Base-by-base conservation (phyloP, 1,284 basidiomycete species). In the Ganoderma resinaceum region DNA sequence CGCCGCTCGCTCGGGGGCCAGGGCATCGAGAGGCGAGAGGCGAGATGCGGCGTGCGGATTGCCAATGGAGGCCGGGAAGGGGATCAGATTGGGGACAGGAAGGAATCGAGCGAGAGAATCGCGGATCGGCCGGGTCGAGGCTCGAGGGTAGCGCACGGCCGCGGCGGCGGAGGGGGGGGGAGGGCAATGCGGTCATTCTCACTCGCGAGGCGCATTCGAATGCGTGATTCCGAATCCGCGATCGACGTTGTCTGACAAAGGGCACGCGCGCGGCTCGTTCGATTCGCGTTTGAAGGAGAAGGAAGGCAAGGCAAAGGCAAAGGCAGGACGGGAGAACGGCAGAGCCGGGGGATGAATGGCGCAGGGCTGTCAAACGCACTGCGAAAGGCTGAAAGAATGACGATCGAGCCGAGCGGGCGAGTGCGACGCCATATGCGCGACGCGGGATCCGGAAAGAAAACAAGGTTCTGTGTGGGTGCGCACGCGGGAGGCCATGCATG, bases 271-370 rank as follows among this genome's bases (percentile, higher is more conserved):
- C 18, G 42, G 16, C 20, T n/a, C 20, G 23, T 16, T 8, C 29
- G 3, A 5, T 55, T 31, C 52, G 52, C 31, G 52, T 55, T 55
- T 55, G 52, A 55, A 55, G 52, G 52, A 37, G 63, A 46, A 46
- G n/a, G 43, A 23, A 46, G 43, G 43, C 20, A 46, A 46, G 43
- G 43, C 43, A 9, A 18, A 20, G 42, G 42, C 37, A 12, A 40
- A 40, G 23, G 20, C 18, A n/a, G 26, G 20, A 20, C 52, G 63
- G 63, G 52, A 37, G 52, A 29, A 38, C n/a, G 42, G 26, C 23
- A 42, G 53, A 57, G 52, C n/a, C 33, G 62, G 33, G 31, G 33
- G 49, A 23, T 26, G 43, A 55, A 42, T 37, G 42, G 37, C 52
- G 31, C 29, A 55, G 52, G n/a, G 52, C 52, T 55, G 52, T 55